Conservation (phyloP, 495 filamentous ascomycete genomes). For the Tuber microsphaerosporum region DNA sequence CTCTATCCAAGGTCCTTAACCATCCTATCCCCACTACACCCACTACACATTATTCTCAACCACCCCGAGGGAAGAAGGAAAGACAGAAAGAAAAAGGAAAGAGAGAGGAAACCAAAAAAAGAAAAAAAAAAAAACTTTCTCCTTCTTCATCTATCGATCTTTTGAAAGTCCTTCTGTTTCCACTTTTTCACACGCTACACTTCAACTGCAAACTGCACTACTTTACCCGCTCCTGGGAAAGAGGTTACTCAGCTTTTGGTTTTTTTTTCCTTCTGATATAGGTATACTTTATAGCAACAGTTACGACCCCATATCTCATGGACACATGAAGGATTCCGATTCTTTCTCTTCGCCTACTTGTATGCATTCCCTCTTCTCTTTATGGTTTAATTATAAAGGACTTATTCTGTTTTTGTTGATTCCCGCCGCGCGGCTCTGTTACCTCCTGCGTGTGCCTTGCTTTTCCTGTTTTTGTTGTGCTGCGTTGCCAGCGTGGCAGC, state of each 20-base stretch:
- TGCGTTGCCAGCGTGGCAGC: slow-evolving; percentile 39
- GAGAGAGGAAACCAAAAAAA: slow-evolving; percentile 1
- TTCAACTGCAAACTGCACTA: slow-evolving; percentile 32
- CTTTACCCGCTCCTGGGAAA: slow-evolving; percentile 12
- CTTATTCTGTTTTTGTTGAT: slow-evolving; percentile 18
- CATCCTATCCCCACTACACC: slow-evolving; percentile 1
- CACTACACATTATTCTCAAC: background rate
- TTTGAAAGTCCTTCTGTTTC: slow-evolving; percentile 17
- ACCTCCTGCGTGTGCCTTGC: slow-evolving; percentile 14
- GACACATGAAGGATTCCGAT: slow-evolving; percentile 42
- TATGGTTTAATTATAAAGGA: slow-evolving; percentile 17
- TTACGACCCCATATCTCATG: slow-evolving; percentile 36
- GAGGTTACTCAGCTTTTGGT: background rate
- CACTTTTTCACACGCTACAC: slow-evolving; percentile 32
- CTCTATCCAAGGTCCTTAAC: background rate
- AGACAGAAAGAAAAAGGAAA: slow-evolving; percentile 16
- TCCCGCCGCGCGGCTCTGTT: slow-evolving; percentile 28
- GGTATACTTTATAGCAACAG: slow-evolving; percentile 30
- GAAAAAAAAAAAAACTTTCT: background rate
- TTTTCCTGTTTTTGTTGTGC: slow-evolving; percentile 24
- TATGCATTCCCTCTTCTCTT: slow-evolving; percentile 30
- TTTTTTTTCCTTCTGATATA: background rate
- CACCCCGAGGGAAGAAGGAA: background rate
- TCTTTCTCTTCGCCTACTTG: slow-evolving; percentile 33
- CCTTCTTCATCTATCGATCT: slow-evolving; percentile 20